Conservation (phyloP, 192 early-diverging fungal species). For the Gryganskiella cystojenkinii region DNA sequence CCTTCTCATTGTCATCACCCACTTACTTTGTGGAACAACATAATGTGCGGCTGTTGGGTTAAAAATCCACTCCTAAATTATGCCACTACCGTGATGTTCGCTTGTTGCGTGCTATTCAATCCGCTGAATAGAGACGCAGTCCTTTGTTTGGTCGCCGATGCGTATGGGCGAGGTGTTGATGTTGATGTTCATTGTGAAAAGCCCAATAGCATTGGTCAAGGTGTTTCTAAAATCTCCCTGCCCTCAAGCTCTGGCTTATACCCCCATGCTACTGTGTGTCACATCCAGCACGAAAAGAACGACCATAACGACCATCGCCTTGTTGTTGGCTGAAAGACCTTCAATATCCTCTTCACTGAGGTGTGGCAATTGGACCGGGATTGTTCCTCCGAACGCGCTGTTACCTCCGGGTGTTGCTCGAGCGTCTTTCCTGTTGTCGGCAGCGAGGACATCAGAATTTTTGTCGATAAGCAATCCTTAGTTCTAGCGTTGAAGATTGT, state of each 20-base stretch:
- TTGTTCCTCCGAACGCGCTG: constrained; percentile 14
- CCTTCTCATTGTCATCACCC: too few species aligned
- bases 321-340: constrained; percentile 19
- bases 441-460: constrained; percentile 12
- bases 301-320: constrained; percentile 16
- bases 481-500: too few species aligned
- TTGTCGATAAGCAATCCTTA: constrained; percentile 15
- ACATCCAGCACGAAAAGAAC: constrained; percentile 10
- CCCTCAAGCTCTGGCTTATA: constrained; percentile 1
- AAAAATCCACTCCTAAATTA: constrained; percentile 12
- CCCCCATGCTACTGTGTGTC: constrained; percentile 19
- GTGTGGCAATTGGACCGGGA: constrained; percentile 18
- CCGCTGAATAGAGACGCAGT: not conserved
- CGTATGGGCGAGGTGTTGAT: constrained; percentile 14
- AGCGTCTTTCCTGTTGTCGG: constrained; percentile 15
- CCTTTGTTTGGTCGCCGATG: constrained; percentile 14
- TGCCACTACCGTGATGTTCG: constrained; percentile 14
- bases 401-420: too few species aligned
- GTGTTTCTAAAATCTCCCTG: constrained; percentile 9
- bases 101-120: constrained; percentile 5
- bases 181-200: constrained; percentile 11
- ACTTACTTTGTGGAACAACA: constrained; percentile 25
- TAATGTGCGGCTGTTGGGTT: constrained; percentile 17
- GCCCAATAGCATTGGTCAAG: constrained; percentile 7
- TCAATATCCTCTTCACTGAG: constrained; percentile 19